These are phyloP conservation scores for Pythium insidiosum DNA, from an alignment of 352 stramenopile genomes.

Conservation along the genomic window DNA sequence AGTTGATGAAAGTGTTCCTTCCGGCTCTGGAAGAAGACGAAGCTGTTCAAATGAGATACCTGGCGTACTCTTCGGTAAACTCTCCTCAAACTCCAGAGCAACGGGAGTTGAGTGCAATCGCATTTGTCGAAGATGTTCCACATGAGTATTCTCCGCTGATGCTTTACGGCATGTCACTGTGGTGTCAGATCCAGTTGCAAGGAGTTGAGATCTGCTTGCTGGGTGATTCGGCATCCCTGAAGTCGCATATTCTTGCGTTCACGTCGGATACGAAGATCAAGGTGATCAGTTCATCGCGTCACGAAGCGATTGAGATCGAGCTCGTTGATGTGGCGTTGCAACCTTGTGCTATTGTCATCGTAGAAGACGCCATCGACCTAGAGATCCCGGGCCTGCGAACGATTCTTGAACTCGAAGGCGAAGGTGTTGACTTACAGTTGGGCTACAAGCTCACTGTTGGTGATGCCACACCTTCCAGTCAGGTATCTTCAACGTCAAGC, in stretches of 20 bases:
- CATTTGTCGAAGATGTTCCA: conserved; percentile 55
- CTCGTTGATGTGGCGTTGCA: conserved; percentile 74
- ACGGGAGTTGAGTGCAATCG: conserved; percentile 23
- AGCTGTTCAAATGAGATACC: conserved; percentile 59
- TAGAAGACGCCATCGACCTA: conserved; percentile 63
- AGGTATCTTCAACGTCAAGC: conserved; percentile 5
- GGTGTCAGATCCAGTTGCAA: conserved; percentile 39
- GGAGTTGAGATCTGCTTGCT: conserved; percentile 71
- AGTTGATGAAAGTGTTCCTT: conserved; percentile 42
- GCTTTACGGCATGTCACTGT: conserved; percentile 43
- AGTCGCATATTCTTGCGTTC: conserved; percentile 75
- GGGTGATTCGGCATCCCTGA: conserved; percentile 57
- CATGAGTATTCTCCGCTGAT: conserved; percentile 66
- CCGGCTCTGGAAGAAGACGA: conserved; percentile 62
- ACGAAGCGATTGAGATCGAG: conserved; percentile 69
- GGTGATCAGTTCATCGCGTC: conserved; percentile 42
- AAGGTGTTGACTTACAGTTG: conserved; percentile 76
- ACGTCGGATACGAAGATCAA: conserved; percentile 67
- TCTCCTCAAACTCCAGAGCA: conserved; percentile 47
- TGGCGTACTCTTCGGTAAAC: conserved; percentile 37
- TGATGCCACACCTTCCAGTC: conserved; percentile 13
- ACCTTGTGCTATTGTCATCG: conserved; percentile 56
- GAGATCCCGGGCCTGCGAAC: conserved; percentile 62
- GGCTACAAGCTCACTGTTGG: conserved; percentile 60
- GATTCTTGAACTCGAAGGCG: conserved; percentile 81